A percentile compares a stretch with the other conserved stretches of the same genome.
phyloP scores from a whole-genome alignment of 345 rosid species.

The Brassica napus region DNA sequence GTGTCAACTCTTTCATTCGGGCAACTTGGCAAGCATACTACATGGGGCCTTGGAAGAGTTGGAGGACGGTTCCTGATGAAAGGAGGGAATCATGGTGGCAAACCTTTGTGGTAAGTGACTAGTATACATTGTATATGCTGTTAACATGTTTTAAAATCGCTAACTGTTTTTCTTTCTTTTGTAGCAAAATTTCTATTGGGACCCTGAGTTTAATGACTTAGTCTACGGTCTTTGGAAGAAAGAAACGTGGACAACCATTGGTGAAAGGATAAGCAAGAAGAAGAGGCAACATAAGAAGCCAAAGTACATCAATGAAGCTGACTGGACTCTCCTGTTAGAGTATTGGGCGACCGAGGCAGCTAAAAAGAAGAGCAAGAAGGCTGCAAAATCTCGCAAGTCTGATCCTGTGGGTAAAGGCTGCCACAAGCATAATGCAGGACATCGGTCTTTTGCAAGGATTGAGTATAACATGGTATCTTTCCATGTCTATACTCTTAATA shows the following conservation, averaged over 20 bases:
- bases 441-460: not conserved
- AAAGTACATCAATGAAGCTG: not conserved
- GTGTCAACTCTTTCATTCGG: too few relatives aligned
- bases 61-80: not conserved
- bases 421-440: not conserved
- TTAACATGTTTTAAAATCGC: not conserved
- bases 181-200: not conserved
- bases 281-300: not conserved
- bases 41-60: not conserved
- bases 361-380: not conserved
- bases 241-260: not conserved
- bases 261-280: not conserved
- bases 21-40: not conserved
- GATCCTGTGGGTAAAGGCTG: not conserved
- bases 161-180: not conserved
- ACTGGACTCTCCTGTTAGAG: not conserved
- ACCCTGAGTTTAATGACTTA: not conserved
- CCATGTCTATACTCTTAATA: not conserved
- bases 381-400: not conserved
- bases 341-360: not conserved
- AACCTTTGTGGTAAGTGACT: not conserved
- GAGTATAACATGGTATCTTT: not conserved
- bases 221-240: not conserved
- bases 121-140: not conserved
- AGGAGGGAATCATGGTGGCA: not conserved